These are phyloP conservation scores for Kwoniella sp. DNA, from an alignment of 768 basidiomycete genomes.

Conservation along the genomic window DNA sequence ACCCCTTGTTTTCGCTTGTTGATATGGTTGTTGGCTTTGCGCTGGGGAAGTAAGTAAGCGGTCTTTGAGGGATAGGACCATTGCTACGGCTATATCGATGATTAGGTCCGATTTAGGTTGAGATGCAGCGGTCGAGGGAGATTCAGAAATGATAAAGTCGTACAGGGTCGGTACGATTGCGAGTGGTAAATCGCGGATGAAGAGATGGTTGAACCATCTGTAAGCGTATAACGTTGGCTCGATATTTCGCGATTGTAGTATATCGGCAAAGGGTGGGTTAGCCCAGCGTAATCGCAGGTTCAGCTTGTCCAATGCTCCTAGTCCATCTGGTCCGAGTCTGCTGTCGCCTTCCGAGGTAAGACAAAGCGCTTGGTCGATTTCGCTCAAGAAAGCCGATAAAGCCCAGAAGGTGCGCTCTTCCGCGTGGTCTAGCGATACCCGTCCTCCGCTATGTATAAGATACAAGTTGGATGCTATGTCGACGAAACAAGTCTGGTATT, in stretches of 20 bases:
- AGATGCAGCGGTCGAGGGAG: slow-evolving; percentile 8
- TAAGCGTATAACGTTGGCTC: slow-evolving; percentile 43
- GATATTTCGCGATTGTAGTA: slow-evolving; percentile 33
- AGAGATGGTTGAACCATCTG: slow-evolving; percentile 43
- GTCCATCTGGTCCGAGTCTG: not conserved
- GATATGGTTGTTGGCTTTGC: not conserved
- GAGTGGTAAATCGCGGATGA: slow-evolving; percentile 33
- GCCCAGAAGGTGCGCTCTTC: slow-evolving; percentile 51
- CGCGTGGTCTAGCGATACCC: slow-evolving; percentile 12
- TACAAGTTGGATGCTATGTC: slow-evolving; percentile 35
- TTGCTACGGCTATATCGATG: slow-evolving; percentile 46
- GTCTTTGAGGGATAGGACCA: slow-evolving; percentile 45
- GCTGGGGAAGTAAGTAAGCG: slow-evolving; percentile 16
- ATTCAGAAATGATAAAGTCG: slow-evolving; percentile 49
- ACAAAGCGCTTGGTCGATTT: slow-evolving; percentile 30
- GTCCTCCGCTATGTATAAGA: slow-evolving; percentile 24
- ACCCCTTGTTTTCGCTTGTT: not conserved
- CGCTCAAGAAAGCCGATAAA: slow-evolving; percentile 40
- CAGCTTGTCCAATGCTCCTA: slow-evolving; percentile 6
- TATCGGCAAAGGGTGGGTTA: slow-evolving; percentile 25
- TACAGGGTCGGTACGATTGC: slow-evolving; percentile 34
- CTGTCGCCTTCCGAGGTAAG: not conserved
- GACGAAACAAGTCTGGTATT: slow-evolving; percentile 20
- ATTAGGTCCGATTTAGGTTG: slow-evolving; percentile 44
- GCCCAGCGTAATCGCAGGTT: slow-evolving; percentile 41